These are phyloP conservation scores for Ensete ventricosum DNA, from an alignment of 176 grass and related monocot genomes.

Conservation along the genomic window DNA sequence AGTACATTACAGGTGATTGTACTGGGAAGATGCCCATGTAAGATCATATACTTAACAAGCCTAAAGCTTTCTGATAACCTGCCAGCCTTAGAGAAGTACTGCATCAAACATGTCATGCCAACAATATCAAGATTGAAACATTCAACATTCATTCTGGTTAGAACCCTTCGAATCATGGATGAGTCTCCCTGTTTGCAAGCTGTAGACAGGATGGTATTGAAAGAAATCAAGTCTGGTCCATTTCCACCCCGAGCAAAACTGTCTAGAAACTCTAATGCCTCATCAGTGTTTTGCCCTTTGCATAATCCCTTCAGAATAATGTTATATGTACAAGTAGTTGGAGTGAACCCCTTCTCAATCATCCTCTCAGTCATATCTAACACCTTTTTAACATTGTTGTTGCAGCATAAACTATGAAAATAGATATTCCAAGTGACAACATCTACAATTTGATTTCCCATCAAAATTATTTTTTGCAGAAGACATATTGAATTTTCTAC, in stretches of 20 bases:
- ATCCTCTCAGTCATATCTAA: not conserved
- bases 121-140: slow-evolving; percentile 15
- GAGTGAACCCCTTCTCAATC: slow-evolving; percentile 10
- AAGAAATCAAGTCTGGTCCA: slow-evolving; percentile 19
- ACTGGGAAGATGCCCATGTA: slow-evolving; percentile 10
- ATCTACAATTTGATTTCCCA: not conserved
- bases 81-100: slow-evolving; percentile 13
- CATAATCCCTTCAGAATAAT: slow-evolving; percentile 9
- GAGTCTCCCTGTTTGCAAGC: slow-evolving; percentile 21
- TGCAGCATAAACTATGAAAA: slow-evolving; percentile 20
- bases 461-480: slow-evolving; percentile 6
- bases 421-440: slow-evolving; percentile 13
- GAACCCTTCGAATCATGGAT: slow-evolving; percentile 19
- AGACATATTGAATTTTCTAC: slow-evolving; percentile 13
- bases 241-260: not conserved
- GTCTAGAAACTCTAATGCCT: slow-evolving; percentile 14
- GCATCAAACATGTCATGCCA: slow-evolving; percentile 23
- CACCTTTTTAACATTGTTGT: not conserved
- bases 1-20: slow-evolving; percentile 22
- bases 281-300: not conserved
- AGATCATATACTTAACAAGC: slow-evolving; percentile 27
- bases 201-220: slow-evolving; percentile 19
- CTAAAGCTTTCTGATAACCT: slow-evolving; percentile 18
- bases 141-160: slow-evolving; percentile 21
- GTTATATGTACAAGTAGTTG: slow-evolving; percentile 10